Percentiles rank a stretch among this genome's conserved stretches.
Conservation (phyloP, 1,284 basidiomycete species). For the Heterobasidion annosum region DNA sequence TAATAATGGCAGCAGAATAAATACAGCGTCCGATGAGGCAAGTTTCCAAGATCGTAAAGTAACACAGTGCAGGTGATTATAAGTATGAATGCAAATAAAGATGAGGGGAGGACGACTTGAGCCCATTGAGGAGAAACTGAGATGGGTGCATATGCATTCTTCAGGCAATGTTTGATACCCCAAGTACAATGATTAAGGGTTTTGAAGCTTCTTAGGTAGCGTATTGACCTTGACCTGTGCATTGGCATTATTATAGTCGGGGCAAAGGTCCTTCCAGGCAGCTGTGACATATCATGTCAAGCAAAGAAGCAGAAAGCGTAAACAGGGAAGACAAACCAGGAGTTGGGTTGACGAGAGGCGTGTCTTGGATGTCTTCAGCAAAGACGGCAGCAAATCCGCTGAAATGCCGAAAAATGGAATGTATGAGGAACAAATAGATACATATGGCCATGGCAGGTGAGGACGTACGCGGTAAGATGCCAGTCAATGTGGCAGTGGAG, state of each 20-base stretch:
- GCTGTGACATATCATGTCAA: neutral
- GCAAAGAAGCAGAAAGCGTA: neutral
- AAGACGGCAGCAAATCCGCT: constrained; percentile 2
- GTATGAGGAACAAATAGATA: neutral
- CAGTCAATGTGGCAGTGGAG: constrained; percentile 11
- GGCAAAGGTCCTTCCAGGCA: neutral
- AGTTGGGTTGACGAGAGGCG: neutral
- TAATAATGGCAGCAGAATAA: no score
- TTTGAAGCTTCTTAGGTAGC: neutral
- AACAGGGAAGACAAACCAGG: neutral
- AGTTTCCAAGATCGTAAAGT: no score
- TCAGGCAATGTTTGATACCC: no score
- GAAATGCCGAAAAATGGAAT: neutral
- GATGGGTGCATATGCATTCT: no score
- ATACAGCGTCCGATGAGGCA: no score
- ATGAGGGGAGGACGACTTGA: no score
- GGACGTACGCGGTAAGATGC: neutral
- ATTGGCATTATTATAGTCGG: neutral
- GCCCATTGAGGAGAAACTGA: no score
- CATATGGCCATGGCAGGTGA: neutral
- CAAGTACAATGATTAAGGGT: neutral
- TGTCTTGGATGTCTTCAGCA: neutral
- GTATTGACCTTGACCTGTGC: neutral
- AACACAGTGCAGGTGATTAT: no score
- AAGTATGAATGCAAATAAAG: no score